Evolutionary conservation across 2,329 filamentous ascomycete genomes (phyloP), one percentile per base, ranked within the genome.

Genomic region (Hypoxylon sp.): DNA sequence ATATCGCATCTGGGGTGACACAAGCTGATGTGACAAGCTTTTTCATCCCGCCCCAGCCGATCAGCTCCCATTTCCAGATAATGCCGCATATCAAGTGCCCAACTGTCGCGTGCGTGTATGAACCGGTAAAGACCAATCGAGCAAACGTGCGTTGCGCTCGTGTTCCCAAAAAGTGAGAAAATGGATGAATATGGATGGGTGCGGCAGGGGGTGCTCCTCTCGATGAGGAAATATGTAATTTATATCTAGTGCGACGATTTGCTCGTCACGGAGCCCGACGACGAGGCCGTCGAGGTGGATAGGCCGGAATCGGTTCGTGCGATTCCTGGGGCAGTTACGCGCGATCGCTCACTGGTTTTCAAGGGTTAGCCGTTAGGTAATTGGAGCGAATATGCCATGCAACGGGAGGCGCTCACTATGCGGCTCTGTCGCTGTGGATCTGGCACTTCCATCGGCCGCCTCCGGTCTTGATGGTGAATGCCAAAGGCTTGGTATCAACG

Each of bases 391-490:
- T 5, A 22, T 17, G 8, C 22, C 8, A 11, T 44, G 39, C 39
- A 44, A 44, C 9, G 33, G 26, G 19, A 31, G 14, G 29, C 14
- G 29, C 77, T 74, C 67, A 78, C 77, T 75, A 77, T 73, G 75
- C 54, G 69, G 74, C 75, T 71, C 77, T 74, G 74, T 75, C 74
- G 63, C 67, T 70, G 72, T 78, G 76, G 35, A 78, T 48, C 54
- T 75, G 74, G 68, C 75, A 77, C 69, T 77, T 72, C 77, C 77
- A 78, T 50, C 68, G 65, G 64, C 77, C 77, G 26, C 67, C 69
- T 35, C 57, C 67, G n/a, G 76, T 78, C 74, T 77, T 77, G 68
- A 78, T 69, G 53, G 69, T 77, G 73, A 78, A 78, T 51, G 63
- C 66, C 63, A 78, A 58, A 42, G 76, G 75, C 74, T 74, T 77